Conservation (phyloP, 2,329 filamentous ascomycete genomes). For the Trichophyton verrucosum region DNA sequence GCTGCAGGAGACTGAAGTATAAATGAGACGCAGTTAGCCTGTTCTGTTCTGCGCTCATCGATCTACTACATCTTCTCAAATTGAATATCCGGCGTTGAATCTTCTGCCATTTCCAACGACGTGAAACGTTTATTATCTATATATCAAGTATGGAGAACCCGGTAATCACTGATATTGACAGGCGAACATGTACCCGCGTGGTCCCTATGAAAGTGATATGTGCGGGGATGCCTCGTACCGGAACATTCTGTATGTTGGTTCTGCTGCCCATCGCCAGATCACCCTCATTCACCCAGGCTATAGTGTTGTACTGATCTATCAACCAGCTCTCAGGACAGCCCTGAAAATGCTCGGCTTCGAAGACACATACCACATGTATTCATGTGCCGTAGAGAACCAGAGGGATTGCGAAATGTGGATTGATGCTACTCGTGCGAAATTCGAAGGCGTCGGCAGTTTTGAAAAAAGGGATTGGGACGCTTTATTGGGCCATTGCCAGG, state of each 20-base stretch:
- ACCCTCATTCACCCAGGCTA: background rate
- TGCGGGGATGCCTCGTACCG: constrained; percentile 9
- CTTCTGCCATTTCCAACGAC: background rate
- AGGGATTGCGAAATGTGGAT: constrained; percentile 58
- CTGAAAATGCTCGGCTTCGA: constrained; percentile 54
- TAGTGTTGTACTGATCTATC: background rate
- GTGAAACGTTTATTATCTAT: background rate
- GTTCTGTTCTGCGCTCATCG: too few relatives aligned
- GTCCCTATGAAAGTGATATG: constrained; percentile 10
- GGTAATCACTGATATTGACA: constrained; percentile 3
- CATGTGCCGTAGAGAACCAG: constrained; percentile 51
- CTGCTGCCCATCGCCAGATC: background rate
- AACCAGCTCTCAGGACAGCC: constrained; percentile 50
- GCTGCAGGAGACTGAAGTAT: background rate
- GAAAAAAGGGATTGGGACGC: constrained; percentile 57
- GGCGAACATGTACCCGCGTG: constrained; percentile 4
- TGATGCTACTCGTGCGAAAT: constrained; percentile 53
- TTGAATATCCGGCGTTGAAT: too few relatives aligned
- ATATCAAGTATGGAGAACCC: background rate
- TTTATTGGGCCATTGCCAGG: constrained; percentile 50
- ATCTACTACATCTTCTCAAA: too few relatives aligned
- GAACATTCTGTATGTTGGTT: constrained; percentile 6
- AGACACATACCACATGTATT: constrained; percentile 65
- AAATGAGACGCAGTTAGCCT: background rate
- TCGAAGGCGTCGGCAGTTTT: constrained; percentile 49